Conservation (phyloP, 2,329 filamentous ascomycete species). For the Clarireedia monteithiana region DNA sequence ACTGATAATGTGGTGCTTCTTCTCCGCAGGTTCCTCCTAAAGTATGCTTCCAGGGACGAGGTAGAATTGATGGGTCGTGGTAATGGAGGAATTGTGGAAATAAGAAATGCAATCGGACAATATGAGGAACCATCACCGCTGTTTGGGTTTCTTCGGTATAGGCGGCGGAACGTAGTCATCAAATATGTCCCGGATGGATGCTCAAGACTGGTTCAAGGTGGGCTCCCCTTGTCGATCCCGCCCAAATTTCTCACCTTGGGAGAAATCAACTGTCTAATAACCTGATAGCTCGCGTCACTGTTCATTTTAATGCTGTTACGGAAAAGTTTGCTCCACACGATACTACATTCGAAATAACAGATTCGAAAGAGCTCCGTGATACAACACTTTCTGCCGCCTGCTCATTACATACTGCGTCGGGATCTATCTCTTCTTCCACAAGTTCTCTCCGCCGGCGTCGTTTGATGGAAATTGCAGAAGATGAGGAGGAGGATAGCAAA, state of each 20-base stretch:
- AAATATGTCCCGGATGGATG: slow-evolving; percentile 90
- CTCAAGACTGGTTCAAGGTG: slow-evolving; percentile 88
- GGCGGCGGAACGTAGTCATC: slow-evolving; percentile 81
- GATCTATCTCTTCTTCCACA: slow-evolving; percentile 76
- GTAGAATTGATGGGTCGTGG: slow-evolving; percentile 72
- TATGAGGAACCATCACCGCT: slow-evolving; percentile 83
- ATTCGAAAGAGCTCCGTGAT: slow-evolving; percentile 75
- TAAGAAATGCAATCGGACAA: slow-evolving; percentile 66
- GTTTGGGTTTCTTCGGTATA: slow-evolving; percentile 86
- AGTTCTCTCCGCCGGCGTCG: slow-evolving; percentile 71
- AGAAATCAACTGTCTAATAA: slow-evolving; percentile 13
- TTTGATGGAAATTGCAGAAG: slow-evolving; percentile 89
- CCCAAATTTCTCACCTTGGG: slow-evolving; percentile 16
- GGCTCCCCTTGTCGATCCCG: slow-evolving; percentile 27
- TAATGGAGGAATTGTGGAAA: slow-evolving; percentile 74
- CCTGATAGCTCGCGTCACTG: slow-evolving; percentile 66
- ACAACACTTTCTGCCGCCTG: slow-evolving; percentile 81
- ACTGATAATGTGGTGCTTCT: slow-evolving; percentile 15
- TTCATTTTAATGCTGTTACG: slow-evolving; percentile 60
- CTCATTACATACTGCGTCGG: slow-evolving; percentile 79
- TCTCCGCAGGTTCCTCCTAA: slow-evolving; percentile 77
- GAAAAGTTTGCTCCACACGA: slow-evolving; percentile 79
- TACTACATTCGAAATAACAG: slow-evolving; percentile 68
- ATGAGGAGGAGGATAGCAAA: slow-evolving; percentile 58
- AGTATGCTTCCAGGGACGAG: slow-evolving; percentile 84